Evolutionary conservation across 305 asterid species (phyloP), one percentile per base, ranked within the genome.

Genomic region (Stenogyne calaminthoides): DNA sequence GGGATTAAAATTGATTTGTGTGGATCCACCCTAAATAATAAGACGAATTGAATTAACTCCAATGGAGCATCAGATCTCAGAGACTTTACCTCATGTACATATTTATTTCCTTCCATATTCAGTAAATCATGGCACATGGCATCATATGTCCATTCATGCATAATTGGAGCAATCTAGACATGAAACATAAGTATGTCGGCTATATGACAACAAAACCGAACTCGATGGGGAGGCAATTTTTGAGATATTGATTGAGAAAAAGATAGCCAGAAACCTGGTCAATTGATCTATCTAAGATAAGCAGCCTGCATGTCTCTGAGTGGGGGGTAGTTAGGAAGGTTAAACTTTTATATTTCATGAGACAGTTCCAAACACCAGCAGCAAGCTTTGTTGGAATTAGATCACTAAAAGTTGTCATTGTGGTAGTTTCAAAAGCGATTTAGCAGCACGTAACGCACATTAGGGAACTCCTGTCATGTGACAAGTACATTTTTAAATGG

Each of bases 101-200:
- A 95, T 81, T 95, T 95, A 81, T 91, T 95, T 71, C 99, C 99
- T 47, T 95, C 99, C 98, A 95, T 91, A 76, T 86, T 82, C 74
- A 95, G 87, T 81, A 95, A 81, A 73, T 95, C 99, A 83, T 83
- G 99, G 83, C 99, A 95, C 98, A 95, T 93, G 40, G 99, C 98
- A 74, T 95, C 99, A 84, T 95, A 95, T 34, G 99, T 93, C 99
- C 99, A 95, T 80, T 95, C 99, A 75, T 95, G 99, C 82, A 95
- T 95, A 67, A 95, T 77, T 25, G 99, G 99, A 82, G 99, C 93
- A 80, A 95, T 88, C 99, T 95, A 83, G 47, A 79, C 59, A 57
- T 7, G 20, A 81, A 57, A 63, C 37, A 73, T 42, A 56, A 61
- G 44, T 57, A 73, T 64, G 67, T 64, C 64, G 59, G 34, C 68